Conservation (phyloP, 768 basidiomycete genomes). For the Boletus reticuloceps region DNA sequence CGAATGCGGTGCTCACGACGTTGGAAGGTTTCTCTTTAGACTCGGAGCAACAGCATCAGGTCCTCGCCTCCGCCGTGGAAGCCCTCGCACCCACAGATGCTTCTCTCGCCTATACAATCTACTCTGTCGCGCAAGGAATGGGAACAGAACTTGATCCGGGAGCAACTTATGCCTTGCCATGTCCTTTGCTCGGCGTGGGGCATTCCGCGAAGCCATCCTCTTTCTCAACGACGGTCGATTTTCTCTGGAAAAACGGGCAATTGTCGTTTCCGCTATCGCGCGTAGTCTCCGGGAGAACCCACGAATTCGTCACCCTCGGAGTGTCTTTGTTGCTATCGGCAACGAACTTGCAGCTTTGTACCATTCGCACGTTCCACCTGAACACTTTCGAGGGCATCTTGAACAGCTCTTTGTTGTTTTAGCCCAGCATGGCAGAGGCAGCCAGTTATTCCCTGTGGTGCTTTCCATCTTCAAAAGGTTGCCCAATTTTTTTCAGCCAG, state of each 20-base stretch:
- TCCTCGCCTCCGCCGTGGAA: conserved; percentile 23
- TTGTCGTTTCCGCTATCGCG: conserved; percentile 40
- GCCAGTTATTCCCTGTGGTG: conserved; percentile 38
- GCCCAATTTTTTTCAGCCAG: conserved; percentile 39
- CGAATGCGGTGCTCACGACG: conserved; percentile 29
- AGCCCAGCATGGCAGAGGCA: conserved; percentile 39
- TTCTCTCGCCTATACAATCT: conserved; percentile 33
- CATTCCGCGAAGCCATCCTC: conserved; percentile 25
- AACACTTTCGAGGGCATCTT: conserved; percentile 42
- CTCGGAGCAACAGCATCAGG: conserved; percentile 22
- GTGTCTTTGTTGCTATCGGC: conserved; percentile 33
- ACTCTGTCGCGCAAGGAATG: conserved; percentile 27
- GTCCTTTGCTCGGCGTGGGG: conserved; percentile 26
- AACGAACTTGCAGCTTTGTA: conserved; percentile 39
- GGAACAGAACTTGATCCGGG: conserved; percentile 22
- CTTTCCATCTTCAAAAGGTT: conserved; percentile 34
- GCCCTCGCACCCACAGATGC: conserved; percentile 28
- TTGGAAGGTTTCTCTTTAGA: conserved; percentile 27
- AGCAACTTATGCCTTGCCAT: conserved; percentile 32
- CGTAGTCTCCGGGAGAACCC: conserved; percentile 36
- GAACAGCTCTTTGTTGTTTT: conserved; percentile 42
- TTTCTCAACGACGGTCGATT: conserved; percentile 36
- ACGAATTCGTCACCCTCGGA: conserved; percentile 27
- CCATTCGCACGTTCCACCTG: conserved; percentile 29
- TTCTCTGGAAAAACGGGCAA: conserved; percentile 31